Base-by-base conservation (phyloP, 2,329 filamentous ascomycete species). In the Mollisia scopiformis region DNA sequence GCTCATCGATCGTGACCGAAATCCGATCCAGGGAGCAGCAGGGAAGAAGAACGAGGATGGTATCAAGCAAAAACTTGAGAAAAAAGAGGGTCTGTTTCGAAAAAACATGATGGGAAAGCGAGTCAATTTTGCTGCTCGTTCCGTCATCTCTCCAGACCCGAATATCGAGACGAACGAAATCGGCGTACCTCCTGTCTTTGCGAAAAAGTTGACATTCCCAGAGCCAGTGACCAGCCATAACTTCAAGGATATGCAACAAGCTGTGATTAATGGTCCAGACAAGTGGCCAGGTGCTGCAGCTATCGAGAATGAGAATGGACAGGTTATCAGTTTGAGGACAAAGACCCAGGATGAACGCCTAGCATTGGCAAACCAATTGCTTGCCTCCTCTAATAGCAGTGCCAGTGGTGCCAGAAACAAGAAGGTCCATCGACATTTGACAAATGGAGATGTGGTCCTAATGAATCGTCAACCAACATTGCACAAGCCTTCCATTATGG, bases 81-180 rank as follows among this genome's bases (percentile, higher is more conserved):
- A 99, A 82, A 99, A 99, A 78, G 96, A 99, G 73, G 95, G 95
- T 66, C 83, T 99, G 30, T 99, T 99, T 82, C 85, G 95, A 70
- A 98, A 97, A 81, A 97, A 99, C 77, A 98, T 99, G 95, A 99
- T 99, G 95, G 95, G 95, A 63, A 99, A 99, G 82, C 93, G 95
- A 81, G 95, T 99, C 78, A 98, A 99, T 76, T 98, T 95, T 75
- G 95, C 95, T 53, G 95, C 95, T 37, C 90, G 95, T 75, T 96
- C 91, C 83, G 95, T 99, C 75, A 99, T 99, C 69, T 98, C 94
- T 10, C 95, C 95, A 0, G 95, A 99, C 73, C 95, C 95, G 2
- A 99, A 98, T 73, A 97, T 99, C 71, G 95, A 99, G 76, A 98
- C 95, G 19, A 98, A 97, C 75, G 95, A 99, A 77, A 98, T 99